Evolutionary conservation across 306 rosid species (phyloP).

Genomic region (Cicer bijugum): DNA sequence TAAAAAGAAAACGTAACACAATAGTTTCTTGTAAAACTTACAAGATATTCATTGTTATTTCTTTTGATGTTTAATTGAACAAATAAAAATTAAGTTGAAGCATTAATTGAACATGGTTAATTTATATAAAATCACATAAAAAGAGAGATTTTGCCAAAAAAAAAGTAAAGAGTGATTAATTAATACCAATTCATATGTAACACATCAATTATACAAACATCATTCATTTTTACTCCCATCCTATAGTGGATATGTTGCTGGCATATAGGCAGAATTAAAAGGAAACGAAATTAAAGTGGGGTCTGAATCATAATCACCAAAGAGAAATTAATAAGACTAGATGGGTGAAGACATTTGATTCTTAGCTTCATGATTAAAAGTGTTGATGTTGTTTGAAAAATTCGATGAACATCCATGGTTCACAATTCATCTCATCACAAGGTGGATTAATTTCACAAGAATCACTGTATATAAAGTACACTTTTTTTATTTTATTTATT

Average conservation of each 20-base stretch:
- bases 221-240: not conserved
- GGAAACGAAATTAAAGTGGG: constrained; percentile 56
- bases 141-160: not conserved
- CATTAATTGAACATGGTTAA: not conserved
- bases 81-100: not conserved
- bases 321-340: constrained; percentile 64
- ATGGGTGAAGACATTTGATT: constrained; percentile 53
- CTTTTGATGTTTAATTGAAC: constrained; percentile 3
- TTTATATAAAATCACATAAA: not conserved
- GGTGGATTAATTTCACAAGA: constrained; percentile 26
- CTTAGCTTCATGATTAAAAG: constrained; percentile 51
- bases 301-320: constrained; percentile 57
- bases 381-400: constrained; percentile 43
- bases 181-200: not conserved
- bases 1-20: not conserved
- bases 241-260: constrained; percentile 55
- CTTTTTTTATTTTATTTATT: constrained; percentile 10
- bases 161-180: not conserved
- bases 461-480: constrained; percentile 36
- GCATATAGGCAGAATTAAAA: constrained; percentile 43
- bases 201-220: constrained; percentile 9
- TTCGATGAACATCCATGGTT: constrained; percentile 47
- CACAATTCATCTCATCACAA: constrained; percentile 44
- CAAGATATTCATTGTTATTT: not conserved
- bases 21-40: not conserved